phyloP scores from a whole-genome alignment of 2,329 filamentous ascomycete genomes.

The Cladosporium sp. region DNA sequence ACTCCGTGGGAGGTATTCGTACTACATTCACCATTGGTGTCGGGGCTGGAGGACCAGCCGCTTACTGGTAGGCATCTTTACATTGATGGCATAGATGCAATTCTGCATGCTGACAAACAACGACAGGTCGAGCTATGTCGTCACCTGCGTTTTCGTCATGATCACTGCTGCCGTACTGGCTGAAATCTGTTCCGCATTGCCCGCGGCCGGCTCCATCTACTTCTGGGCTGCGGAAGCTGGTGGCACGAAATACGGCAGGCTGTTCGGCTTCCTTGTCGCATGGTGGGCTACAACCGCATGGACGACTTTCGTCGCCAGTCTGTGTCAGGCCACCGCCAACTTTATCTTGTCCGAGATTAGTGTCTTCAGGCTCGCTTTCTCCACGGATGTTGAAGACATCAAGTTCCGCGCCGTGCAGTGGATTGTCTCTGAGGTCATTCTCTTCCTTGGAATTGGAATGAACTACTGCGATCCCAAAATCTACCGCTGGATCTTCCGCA shows the following conservation, averaged over 20 bases:
- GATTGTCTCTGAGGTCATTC: slow-evolving; percentile 54
- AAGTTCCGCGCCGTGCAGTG: slow-evolving; percentile 64
- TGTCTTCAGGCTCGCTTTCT: slow-evolving; percentile 59
- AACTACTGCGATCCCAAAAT: slow-evolving; percentile 43
- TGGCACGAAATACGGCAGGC: slow-evolving; percentile 56
- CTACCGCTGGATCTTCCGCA: slow-evolving; percentile 54
- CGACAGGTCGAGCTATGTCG: slow-evolving; percentile 59
- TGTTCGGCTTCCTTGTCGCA: slow-evolving; percentile 63
- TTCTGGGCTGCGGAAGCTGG: slow-evolving; percentile 64
- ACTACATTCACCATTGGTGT: slow-evolving; percentile 66
- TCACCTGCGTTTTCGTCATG: slow-evolving; percentile 62
- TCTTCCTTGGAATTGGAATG: slow-evolving; percentile 45
- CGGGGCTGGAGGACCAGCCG: slow-evolving; percentile 61
- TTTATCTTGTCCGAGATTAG: slow-evolving; percentile 54
- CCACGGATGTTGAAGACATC: slow-evolving; percentile 54
- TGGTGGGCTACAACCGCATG: slow-evolving; percentile 66
- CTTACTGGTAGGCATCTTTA: slow-evolving; percentile 55
- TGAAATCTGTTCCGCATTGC: slow-evolving; percentile 62
- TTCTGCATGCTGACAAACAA: slow-evolving; percentile 19
- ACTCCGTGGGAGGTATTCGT: slow-evolving; percentile 60
- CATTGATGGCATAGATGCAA: background rate
- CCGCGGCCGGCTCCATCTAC: slow-evolving; percentile 62
- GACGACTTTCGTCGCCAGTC: slow-evolving; percentile 51
- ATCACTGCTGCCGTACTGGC: slow-evolving; percentile 63
- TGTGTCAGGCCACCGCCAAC: slow-evolving; percentile 43